Base-by-base conservation (phyloP, 2,329 filamentous ascomycete genomes). In the Volutella citrinella region DNA sequence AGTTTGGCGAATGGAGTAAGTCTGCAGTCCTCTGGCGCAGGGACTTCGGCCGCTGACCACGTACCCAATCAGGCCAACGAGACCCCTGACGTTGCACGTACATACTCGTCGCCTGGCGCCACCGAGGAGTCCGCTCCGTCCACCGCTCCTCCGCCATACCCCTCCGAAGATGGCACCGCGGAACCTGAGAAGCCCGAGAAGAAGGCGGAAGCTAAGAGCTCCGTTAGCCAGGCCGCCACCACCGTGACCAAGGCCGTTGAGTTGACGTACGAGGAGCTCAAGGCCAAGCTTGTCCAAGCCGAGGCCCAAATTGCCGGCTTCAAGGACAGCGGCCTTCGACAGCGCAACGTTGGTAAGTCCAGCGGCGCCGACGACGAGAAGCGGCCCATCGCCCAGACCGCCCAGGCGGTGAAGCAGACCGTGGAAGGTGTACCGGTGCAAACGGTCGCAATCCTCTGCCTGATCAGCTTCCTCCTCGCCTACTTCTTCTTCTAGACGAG, bases 381-480 rank as follows among this genome's bases (percentile, higher is more conserved):
- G 59, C 68, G 63, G 57, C 51, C 60, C 30, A 67, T 61, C 27
- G 68, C 60, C 44, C 70, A 65, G 62, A 67, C 68, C 42, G 72
- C 72, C 46, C 78, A 76, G 54, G 72, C 71, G 51, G 69, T 68
- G 42, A 72, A 68, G 57, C 73, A 66, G 60, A 81, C 65, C 7
- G 55, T 59, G 48, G 80, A 89, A 51, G 91, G 93, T 15, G 91
- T 98, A 5, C 82, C 93, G 1, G 79, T 98, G 30, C 84, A 91
- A 61, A 78, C 91, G 43, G 87, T 87, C 27, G 91, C 93, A 15
- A 70, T 80, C 15, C 69, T 98, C 26, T 96, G 90, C 60, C 70
- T 98, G 53, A 54, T 95, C 45, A 90, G 87, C 70, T 98, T 98
- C 69, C 66, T 98, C 57, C 76, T 97, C 51, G 93, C 89, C 35